These are phyloP conservation scores for Acrodontium crateriforme DNA, from an alignment of 2,329 filamentous ascomycete genomes.

Conservation along the genomic window DNA sequence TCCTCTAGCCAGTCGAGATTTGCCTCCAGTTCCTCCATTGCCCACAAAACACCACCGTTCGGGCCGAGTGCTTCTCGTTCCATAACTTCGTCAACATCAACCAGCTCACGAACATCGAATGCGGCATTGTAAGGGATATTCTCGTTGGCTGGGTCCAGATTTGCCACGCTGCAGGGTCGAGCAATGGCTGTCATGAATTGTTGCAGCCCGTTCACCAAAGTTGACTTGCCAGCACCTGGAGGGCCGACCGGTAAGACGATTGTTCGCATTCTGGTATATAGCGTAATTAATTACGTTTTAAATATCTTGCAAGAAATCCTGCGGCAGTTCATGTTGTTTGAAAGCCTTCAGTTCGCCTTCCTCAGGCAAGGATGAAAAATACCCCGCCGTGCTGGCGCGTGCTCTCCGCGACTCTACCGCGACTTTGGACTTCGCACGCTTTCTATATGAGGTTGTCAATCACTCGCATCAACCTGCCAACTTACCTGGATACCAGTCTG, in stretches of 20 bases:
- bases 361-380: too few species aligned
- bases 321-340: too few species aligned
- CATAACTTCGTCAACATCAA: slow-evolving; percentile 94
- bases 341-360: too few species aligned
- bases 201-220: slow-evolving; percentile 97
- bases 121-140: slow-evolving; percentile 77
- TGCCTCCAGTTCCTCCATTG: slow-evolving; percentile 84
- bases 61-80: slow-evolving; percentile 76
- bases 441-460: too few species aligned
- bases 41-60: slow-evolving; percentile 85
- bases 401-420: too few species aligned
- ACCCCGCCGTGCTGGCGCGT: too few species aligned
- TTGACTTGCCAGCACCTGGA: slow-evolving; percentile 90
- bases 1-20: slow-evolving; percentile 88
- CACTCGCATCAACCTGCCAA: too few species aligned
- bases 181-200: slow-evolving; percentile 96
- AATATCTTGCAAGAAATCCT: too few species aligned
- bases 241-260: slow-evolving; percentile 45
- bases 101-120: slow-evolving; percentile 75
- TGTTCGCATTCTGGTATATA: slow-evolving; percentile 8
- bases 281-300: neutral
- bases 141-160: slow-evolving; percentile 95
- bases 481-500: too few species aligned
- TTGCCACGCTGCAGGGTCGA: slow-evolving; percentile 86
- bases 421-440: too few species aligned